Base-by-base conservation (phyloP, 2,329 filamentous ascomycete species). In the Balansia obtecta region DNA sequence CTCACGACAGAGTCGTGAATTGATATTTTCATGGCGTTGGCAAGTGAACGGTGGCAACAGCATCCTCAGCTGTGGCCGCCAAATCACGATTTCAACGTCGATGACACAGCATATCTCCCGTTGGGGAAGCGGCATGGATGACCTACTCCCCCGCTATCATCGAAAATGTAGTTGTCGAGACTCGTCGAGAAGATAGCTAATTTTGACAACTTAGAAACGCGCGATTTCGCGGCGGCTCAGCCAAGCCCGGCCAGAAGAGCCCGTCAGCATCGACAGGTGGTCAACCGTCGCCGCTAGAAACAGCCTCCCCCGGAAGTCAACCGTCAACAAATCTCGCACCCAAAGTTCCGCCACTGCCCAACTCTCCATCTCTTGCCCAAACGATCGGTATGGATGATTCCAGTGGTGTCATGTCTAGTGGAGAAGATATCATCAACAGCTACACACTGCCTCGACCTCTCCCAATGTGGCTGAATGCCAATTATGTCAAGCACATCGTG, bases 401-500 rank as follows among this genome's bases (percentile, higher is more conserved):
- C 60, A 71, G 68, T 58, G 71, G 74, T 63, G 64, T 67, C 49
- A 67, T 71, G 56, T 57, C 68, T 34, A 71, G 65, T 55, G 71
- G 68, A 52, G 77, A 83, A 58, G 77, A 80, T 51, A 65, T 77
- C 48, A 72, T 83, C 56, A 71, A 71, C 57, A 71, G 72, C 12
- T 83, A 82, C 61, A 80, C 83, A 58, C 72, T 86, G 53, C 83
- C 83, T 52, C 76, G 79, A 40, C 78, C 79, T 33, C 71, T 82
- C 53, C 86, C 86, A 15, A 71, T 87, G 54, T 89, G 86, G 81
- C 80, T 89, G 61, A 84, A 86, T 61, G 77, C 84, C 50, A 71
- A 80, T 54, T 85, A 87, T 63, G 83, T 86, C 50, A 86, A 85
- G 64, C 82, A 95, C 62, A 95, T 95, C 57, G 90, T 96, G 62